A percentile compares a stretch with the other conserved stretches of the same genome.
phyloP scores from a whole-genome alignment of 768 basidiomycete species.

The Suillus lakei region DNA sequence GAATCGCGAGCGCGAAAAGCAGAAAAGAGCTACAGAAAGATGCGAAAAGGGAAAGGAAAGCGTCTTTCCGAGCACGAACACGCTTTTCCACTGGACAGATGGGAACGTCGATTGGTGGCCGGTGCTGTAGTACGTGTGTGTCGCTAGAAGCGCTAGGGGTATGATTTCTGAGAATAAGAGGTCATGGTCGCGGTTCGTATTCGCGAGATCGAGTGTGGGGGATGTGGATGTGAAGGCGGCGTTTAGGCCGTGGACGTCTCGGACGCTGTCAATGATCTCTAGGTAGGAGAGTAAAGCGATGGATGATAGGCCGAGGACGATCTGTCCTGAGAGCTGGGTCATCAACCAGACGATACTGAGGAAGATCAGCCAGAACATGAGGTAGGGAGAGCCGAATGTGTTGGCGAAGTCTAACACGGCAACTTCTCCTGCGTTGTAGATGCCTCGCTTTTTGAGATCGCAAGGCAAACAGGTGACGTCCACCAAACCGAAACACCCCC shows the following conservation, averaged over 20 bases:
- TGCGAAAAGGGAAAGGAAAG: slow-evolving; percentile 77
- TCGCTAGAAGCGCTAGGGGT: slow-evolving; percentile 75
- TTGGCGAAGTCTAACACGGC: slow-evolving; percentile 87
- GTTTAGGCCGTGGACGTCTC: slow-evolving; percentile 66
- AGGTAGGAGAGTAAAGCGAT: slow-evolving; percentile 76
- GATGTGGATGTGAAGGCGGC: slow-evolving; percentile 55
- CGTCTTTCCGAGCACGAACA: slow-evolving; percentile 77
- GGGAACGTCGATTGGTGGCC: slow-evolving; percentile 92
- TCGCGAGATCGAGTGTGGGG: slow-evolving; percentile 39
- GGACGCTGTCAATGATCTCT: slow-evolving; percentile 80
- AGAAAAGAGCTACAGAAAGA: slow-evolving; percentile 59
- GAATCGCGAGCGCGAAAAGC: neutral
- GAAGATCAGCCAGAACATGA: slow-evolving; percentile 76
- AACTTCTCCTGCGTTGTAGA: slow-evolving; percentile 45
- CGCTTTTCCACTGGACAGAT: slow-evolving; percentile 94
- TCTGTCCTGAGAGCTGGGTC: slow-evolving; percentile 82
- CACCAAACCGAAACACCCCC: slow-evolving; percentile 73
- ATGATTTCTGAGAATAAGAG: slow-evolving; percentile 71
- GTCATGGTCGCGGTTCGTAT: slow-evolving; percentile 36
- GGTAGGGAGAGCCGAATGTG: slow-evolving; percentile 85
- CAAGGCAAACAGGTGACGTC: slow-evolving; percentile 73
- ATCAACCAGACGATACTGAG: slow-evolving; percentile 59
- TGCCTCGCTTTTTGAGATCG: slow-evolving; percentile 48
- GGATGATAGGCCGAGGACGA: slow-evolving; percentile 67
- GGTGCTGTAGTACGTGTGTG: slow-evolving; percentile 82